Evolutionary conservation across 2,329 filamentous ascomycete species (phyloP), one percentile per base, ranked within the genome.

Genomic region (Ophiostoma ips): DNA sequence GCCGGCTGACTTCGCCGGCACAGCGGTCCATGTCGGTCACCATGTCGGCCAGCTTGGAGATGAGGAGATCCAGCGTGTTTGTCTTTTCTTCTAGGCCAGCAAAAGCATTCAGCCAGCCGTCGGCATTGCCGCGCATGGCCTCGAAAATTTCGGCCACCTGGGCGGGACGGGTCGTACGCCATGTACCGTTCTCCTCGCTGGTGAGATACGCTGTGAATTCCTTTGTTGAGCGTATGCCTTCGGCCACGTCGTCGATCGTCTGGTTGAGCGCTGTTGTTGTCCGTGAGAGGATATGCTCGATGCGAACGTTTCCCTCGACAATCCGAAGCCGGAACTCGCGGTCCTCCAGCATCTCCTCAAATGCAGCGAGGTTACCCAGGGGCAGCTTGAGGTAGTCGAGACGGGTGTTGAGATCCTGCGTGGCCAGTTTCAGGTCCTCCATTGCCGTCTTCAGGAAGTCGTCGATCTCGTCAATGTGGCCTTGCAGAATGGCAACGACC

Each of bases 381-480:
- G 90, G 89, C 37, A 95, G 68, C 61, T 83, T 84, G 49, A 96
- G 70, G 62, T 84, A 84, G 52, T 84, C 81, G 54, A 94, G 81
- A 21, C 90, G 80, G 55, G 87, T 84, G 50, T 77, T 76, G 55
- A 96, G 80, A 62, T 96, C 92, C 53, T 79, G 71, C 41, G 81
- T 76, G 5, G 88, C 87, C 48, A 88, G 70, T 43, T 84, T 76
- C 48, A 95, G 80, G 62, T 95, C 90, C 58, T 94, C 88, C 40
- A 87, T 78, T 1, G 87, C 84, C 16, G 84, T 79, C 63, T 94
- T 87, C 33, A 96, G 70, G 60, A 95, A 95, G 59, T 84, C 82
- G 64, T 96, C 92, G 30, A 96, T 79, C 64, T 96, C 90, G 61
- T 95, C 86, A 53, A 96, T 92, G 64, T 96, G 90, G 13, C 79